Evolutionary conservation across 495 filamentous ascomycete species (phyloP).

Genomic region (Tuber calosporum): DNA sequence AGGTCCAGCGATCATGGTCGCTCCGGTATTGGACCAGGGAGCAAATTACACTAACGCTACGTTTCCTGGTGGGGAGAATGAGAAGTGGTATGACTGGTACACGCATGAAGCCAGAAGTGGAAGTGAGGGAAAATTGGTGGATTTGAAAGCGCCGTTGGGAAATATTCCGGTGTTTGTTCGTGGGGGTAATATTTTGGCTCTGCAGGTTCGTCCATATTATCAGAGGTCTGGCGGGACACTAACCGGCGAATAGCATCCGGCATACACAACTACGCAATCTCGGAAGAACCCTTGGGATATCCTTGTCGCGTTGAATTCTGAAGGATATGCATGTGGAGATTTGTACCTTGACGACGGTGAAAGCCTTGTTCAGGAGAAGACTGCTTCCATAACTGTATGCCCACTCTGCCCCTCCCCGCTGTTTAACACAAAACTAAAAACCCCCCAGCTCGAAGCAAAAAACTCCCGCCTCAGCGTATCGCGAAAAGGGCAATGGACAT

Average conservation of each 20-base stretch:
- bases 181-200: constrained; percentile 61
- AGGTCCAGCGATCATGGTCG: constrained; percentile 61
- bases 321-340: constrained; percentile 54
- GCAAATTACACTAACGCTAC: constrained; percentile 63
- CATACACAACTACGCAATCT: constrained; percentile 59
- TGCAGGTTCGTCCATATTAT: constrained; percentile 46
- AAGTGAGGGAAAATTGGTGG: constrained; percentile 57
- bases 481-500: not conserved
- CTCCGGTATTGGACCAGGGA: constrained; percentile 62
- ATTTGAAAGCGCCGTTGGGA: constrained; percentile 65
- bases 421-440: not conserved
- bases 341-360: constrained; percentile 78
- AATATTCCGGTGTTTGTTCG: constrained; percentile 73
- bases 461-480: not conserved
- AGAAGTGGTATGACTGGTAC: constrained; percentile 83
- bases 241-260: constrained; percentile 46
- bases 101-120: constrained; percentile 52
- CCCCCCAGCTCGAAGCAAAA: not conserved
- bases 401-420: not conserved
- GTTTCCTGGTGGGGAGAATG: constrained; percentile 63
- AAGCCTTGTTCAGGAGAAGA: constrained; percentile 54
- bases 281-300: constrained; percentile 64
- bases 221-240: not conserved
- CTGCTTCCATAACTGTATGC: constrained; percentile 53
- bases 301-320: constrained; percentile 54